A percentile compares a stretch with the other conserved stretches of the same genome.
Conservation (phyloP, 495 filamentous ascomycete species). For the Hypomontagnella submonticulosa region DNA sequence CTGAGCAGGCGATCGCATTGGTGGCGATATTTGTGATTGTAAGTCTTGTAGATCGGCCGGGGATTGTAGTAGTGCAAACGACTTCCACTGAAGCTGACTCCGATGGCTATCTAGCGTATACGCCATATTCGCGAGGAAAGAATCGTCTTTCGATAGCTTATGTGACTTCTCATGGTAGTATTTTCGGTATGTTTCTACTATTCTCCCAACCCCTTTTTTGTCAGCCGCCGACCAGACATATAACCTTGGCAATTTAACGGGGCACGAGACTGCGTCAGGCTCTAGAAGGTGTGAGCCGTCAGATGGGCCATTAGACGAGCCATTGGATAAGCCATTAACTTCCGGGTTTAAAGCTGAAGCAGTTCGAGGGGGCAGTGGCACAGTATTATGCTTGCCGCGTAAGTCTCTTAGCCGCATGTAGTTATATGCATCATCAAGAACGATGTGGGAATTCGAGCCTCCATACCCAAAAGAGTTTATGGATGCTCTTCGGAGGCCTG, state of each 20-base stretch:
- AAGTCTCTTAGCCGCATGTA: slow-evolving; percentile 7
- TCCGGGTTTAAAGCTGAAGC: too few relatives aligned
- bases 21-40: background rate
- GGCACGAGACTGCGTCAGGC: background rate
- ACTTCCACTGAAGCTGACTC: slow-evolving; percentile 39
- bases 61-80: slow-evolving; percentile 3
- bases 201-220: slow-evolving; percentile 23
- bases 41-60: too few relatives aligned
- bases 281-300: too few relatives aligned
- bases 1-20: slow-evolving; percentile 2
- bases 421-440: slow-evolving; percentile 58
- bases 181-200: slow-evolving; percentile 7
- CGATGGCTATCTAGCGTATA: slow-evolving; percentile 40
- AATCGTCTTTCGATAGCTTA: background rate
- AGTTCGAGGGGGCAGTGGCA: slow-evolving; percentile 7
- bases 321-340: too few relatives aligned
- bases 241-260: background rate
- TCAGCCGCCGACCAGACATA: slow-evolving; percentile 45
- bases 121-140: slow-evolving; percentile 19
- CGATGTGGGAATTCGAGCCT: slow-evolving; percentile 64
- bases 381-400: slow-evolving; percentile 25
- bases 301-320: too few relatives aligned
- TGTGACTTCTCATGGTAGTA: background rate
- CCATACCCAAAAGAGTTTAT: slow-evolving; percentile 69
- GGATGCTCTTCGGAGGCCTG: slow-evolving; percentile 53